Conservation (phyloP, 78 protist genomes). For the Tieghemostelium lacteum region DNA sequence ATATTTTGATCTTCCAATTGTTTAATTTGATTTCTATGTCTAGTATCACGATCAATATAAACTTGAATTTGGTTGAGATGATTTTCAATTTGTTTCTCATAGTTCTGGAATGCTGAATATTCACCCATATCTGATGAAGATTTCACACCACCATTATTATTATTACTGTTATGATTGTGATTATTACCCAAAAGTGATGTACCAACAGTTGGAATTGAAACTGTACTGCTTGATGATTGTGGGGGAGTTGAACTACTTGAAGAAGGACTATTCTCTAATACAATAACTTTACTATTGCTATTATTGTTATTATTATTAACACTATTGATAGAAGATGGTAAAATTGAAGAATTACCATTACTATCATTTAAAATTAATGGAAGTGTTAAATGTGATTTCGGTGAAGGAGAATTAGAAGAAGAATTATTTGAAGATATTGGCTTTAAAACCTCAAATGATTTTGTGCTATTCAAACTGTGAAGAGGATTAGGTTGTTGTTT, state of each 20-base stretch:
- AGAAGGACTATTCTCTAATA: not conserved
- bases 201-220: not conserved
- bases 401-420: not conserved
- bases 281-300: not conserved
- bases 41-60: conserved; percentile 32
- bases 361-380: too few species aligned
- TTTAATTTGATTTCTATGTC: conserved; percentile 5
- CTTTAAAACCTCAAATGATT: too few species aligned
- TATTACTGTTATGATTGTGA: not conserved
- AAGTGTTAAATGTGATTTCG: too few species aligned
- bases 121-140: conserved; percentile 1
- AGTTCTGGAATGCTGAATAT: not conserved
- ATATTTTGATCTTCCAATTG: conserved; percentile 14
- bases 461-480: too few species aligned
- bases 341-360: too few species aligned
- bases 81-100: conserved; percentile 22
- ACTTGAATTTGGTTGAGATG: conserved; percentile 28
- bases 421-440: not conserved
- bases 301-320: not conserved
- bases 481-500: not conserved
- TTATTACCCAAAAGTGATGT: not conserved
- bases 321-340: not conserved
- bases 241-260: not conserved
- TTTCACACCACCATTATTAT: not conserved
- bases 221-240: not conserved